Percentiles rank a stretch among this genome's conserved stretches.
Evolutionary conservation across 1,284 basidiomycete species (phyloP).

Genomic region (Tilletiopsis washingtonensis): DNA sequence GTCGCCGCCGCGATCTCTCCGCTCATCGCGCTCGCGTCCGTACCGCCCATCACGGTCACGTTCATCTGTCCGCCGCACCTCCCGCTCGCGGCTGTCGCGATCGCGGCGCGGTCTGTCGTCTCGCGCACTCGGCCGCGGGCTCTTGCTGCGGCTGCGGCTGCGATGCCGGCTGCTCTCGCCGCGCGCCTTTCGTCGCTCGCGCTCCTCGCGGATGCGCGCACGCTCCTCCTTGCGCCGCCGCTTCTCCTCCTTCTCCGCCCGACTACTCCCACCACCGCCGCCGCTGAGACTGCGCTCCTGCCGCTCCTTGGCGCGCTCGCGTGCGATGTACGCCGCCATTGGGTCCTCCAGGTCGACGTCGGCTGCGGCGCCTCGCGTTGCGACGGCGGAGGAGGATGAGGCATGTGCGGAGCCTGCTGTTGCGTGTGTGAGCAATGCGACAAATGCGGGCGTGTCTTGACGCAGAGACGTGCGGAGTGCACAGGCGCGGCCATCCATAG

Average conservation of each 20-base stretch:
- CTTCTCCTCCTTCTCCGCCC: not conserved
- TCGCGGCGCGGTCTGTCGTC: no score
- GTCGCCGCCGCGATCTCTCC: no score
- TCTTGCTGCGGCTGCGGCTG: no score
- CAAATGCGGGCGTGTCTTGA: no score
- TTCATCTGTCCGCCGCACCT: no score
- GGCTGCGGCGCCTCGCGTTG: slow-evolving; percentile 14
- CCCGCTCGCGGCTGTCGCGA: not conserved
- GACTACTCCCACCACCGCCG: no score
- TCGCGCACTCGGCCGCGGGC: not conserved
- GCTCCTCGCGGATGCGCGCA: not conserved
- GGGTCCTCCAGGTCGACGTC: slow-evolving; percentile 90
- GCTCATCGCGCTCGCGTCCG: no score
- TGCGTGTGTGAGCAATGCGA: no score
- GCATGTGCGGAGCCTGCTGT: slow-evolving; percentile 57
- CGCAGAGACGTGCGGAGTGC: no score
- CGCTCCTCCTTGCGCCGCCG: not conserved
- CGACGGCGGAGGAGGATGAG: slow-evolving; percentile 15
- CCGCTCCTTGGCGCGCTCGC: no score
- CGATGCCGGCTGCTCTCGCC: not conserved
- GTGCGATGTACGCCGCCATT: slow-evolving; percentile 72
- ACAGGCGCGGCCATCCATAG: no score
- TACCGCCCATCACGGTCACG: no score
- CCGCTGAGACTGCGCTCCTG: not conserved
- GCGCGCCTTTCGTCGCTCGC: not conserved